Conservation (phyloP, 768 basidiomycete species). For the Sporobolomyces pararoseus region DNA sequence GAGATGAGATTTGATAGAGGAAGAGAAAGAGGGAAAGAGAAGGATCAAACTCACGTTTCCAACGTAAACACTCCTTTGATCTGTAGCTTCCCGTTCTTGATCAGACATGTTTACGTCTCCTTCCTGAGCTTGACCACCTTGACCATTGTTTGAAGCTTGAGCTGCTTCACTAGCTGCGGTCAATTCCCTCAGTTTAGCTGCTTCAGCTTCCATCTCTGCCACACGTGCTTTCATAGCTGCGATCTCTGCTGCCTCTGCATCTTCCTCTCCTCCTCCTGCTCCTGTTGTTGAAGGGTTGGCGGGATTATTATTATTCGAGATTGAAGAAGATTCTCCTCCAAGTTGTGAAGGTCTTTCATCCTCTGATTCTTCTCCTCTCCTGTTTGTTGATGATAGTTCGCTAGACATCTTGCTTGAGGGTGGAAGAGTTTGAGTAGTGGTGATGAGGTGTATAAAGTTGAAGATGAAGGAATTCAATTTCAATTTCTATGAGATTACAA, state of each 20-base stretch:
- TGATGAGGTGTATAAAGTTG: neutral
- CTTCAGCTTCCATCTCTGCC: constrained; percentile 88
- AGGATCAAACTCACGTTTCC: constrained; percentile 86
- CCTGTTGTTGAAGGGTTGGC: neutral
- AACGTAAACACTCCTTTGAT: constrained; percentile 84
- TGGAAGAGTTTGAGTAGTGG: neutral
- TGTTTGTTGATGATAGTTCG: neutral
- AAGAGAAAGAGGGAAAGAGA: neutral
- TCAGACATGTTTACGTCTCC: constrained; percentile 60
- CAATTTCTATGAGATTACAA: neutral
- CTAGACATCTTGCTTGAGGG: constrained; percentile 9
- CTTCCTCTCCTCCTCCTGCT: constrained; percentile 19
- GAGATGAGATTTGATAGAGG: too few relatives aligned
- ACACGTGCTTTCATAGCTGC: constrained; percentile 83
- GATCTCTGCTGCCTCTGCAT: constrained; percentile 63
- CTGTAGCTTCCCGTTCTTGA: constrained; percentile 76
- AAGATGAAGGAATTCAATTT: neutral
- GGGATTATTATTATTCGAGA: neutral
- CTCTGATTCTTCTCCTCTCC: constrained; percentile 25
- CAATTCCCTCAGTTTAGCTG: constrained; percentile 77
- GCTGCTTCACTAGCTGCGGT: constrained; percentile 56
- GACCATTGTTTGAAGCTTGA: constrained; percentile 51
- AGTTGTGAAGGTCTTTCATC: constrained; percentile 15
- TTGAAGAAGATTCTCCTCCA: constrained; percentile 9
- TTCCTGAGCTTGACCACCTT: constrained; percentile 61